Evolutionary conservation across 306 rosid genomes (phyloP).

Genomic region (Ochetophila trinervis): DNA sequence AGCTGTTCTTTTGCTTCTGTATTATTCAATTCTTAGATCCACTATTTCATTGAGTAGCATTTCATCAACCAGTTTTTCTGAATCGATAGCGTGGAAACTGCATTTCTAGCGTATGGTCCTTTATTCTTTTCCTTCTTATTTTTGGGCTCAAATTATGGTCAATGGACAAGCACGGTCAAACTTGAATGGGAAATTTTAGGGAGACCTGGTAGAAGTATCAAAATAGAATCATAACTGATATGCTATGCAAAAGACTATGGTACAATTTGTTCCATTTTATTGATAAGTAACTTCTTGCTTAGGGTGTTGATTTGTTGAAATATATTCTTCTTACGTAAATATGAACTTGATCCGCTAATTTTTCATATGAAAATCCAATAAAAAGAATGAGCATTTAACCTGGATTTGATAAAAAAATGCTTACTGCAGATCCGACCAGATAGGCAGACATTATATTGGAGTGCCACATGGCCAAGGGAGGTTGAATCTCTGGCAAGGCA

Average conservation of each 20-base stretch:
- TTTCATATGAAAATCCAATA: neutral
- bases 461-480: constrained; percentile 99
- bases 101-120: neutral
- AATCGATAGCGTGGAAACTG: neutral
- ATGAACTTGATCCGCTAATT: neutral
- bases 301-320: no score
- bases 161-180: neutral
- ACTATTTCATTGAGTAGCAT: neutral
- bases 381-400: neutral
- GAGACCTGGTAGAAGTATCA: no score
- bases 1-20: neutral
- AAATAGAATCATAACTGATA: no score
- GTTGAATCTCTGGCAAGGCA: constrained; percentile 92
- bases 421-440: constrained; percentile 85
- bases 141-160: neutral
- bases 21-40: neutral
- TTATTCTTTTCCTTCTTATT: neutral
- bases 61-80: neutral
- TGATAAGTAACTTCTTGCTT: no score
- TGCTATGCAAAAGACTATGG: no score
- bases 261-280: no score
- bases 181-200: no score
- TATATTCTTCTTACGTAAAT: neutral
- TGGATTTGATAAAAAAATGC: neutral
- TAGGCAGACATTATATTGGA: constrained; percentile 96